Conservation (phyloP, 2,329 filamentous ascomycete genomes). For the Didymella pinodella region DNA sequence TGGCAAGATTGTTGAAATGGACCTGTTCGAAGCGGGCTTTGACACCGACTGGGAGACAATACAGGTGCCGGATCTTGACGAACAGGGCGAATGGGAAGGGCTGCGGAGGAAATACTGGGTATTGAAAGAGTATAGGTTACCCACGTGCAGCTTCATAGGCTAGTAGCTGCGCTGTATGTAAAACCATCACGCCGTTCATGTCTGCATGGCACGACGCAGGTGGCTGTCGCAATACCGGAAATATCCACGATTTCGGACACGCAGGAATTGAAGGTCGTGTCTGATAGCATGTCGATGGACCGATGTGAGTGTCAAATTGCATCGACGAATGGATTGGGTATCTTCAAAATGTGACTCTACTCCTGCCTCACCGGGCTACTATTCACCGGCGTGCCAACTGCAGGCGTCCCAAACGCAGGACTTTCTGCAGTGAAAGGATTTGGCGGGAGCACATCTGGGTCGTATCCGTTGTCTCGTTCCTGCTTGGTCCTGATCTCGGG, state of each 20-base stretch:
- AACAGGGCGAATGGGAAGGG: slow-evolving; percentile 83
- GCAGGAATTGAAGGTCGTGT: background rate
- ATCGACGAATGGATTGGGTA: slow-evolving; percentile 3
- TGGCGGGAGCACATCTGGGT: slow-evolving; percentile 31
- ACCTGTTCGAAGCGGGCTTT: slow-evolving; percentile 85
- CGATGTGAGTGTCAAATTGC: background rate
- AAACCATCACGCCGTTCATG: background rate
- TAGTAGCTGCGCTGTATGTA: slow-evolving; percentile 46
- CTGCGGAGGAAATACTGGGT: slow-evolving; percentile 91
- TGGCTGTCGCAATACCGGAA: background rate
- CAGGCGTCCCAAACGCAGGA: slow-evolving; percentile 12
- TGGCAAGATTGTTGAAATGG: slow-evolving; percentile 86
- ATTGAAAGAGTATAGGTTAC: slow-evolving; percentile 77
- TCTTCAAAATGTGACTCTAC: slow-evolving; percentile 3
- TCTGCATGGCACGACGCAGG: background rate
- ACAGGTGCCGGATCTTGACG: slow-evolving; percentile 73
- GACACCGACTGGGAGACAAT: slow-evolving; percentile 88
- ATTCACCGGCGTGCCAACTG: slow-evolving; percentile 10
- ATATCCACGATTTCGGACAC: background rate
- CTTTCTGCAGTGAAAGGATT: slow-evolving; percentile 30
- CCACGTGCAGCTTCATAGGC: slow-evolving; percentile 76
- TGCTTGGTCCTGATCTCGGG: background rate
- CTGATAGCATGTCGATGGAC: background rate
- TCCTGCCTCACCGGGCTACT: slow-evolving; percentile 14
- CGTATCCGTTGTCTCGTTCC: slow-evolving; percentile 26